Conservation (phyloP, 2,329 filamentous ascomycete genomes). For the Penicillium sp. region DNA sequence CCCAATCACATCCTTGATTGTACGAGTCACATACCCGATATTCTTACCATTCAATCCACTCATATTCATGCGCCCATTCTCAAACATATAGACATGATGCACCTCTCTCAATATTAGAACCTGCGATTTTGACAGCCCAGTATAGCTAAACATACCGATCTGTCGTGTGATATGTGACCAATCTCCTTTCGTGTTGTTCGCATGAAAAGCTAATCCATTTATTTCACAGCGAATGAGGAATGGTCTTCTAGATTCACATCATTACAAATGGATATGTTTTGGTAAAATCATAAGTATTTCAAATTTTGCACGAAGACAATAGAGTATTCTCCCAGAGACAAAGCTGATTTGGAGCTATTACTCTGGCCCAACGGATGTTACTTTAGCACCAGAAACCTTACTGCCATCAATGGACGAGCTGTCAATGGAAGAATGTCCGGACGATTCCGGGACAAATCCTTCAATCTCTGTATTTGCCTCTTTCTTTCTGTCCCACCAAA, state of each 20-base stretch:
- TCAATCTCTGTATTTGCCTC: background rate
- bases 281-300: too few species aligned
- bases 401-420: background rate
- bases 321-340: background rate
- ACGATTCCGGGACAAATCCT: background rate
- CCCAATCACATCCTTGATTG: constrained; percentile 14
- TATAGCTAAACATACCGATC: constrained; percentile 47
- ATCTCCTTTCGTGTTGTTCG: constrained; percentile 26
- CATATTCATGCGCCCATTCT: constrained; percentile 35
- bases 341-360: background rate
- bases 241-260: too few species aligned
- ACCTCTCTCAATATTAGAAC: constrained; percentile 31
- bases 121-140: constrained; percentile 33
- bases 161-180: constrained; percentile 36
- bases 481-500: constrained; percentile 3
- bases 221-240: too few species aligned
- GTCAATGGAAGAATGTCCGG: background rate
- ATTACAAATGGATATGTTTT: too few species aligned
- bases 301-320: background rate
- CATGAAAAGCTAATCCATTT: too few species aligned
- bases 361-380: background rate
- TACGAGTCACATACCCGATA: constrained; percentile 19
- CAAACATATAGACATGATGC: constrained; percentile 39
- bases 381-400: background rate
- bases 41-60: constrained; percentile 31